Conservation (phyloP, 2,329 filamentous ascomycete species). For the Aspergillus costaricaensis region DNA sequence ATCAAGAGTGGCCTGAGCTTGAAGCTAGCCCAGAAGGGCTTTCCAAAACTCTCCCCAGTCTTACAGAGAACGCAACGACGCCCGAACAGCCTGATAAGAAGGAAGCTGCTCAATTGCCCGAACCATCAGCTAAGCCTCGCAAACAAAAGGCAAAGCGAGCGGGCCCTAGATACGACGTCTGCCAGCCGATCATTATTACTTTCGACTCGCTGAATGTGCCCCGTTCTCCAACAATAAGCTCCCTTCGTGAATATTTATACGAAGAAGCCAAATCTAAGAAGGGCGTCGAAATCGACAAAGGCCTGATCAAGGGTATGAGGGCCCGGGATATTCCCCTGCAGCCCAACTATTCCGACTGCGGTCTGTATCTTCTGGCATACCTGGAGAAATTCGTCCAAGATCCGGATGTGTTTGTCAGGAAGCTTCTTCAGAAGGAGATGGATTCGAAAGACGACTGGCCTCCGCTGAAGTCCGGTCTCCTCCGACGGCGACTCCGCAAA, state of each 20-base stretch:
- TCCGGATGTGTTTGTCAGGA: conserved; percentile 69
- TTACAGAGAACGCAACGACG: conserved; percentile 13
- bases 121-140: conserved; percentile 17
- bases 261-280: conserved; percentile 70
- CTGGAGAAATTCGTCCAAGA: conserved; percentile 76
- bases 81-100: conserved; percentile 16
- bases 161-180: conserved; percentile 49
- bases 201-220: conserved; percentile 77
- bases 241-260: conserved; percentile 74
- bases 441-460: conserved; percentile 57
- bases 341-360: conserved; percentile 84
- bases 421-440: conserved; percentile 67
- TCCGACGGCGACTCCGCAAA: conserved; percentile 67
- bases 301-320: conserved; percentile 61
- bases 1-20: conserved; percentile 34
- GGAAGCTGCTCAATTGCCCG: conserved; percentile 16
- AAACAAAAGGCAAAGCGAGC: conserved; percentile 33
- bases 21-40: conserved; percentile 28
- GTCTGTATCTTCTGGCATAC: conserved; percentile 82
- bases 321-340: conserved; percentile 77
- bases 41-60: conserved; percentile 20
- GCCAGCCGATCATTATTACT: conserved; percentile 73
- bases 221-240: conserved; percentile 65
- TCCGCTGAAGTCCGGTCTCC: conserved; percentile 54
- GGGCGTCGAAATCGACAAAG: conserved; percentile 49